A percentile compares a stretch with the other conserved stretches of the same genome.
Evolutionary conservation across 192 early-diverging fungal genomes (phyloP).

Genomic region (Coemansia umbellata): DNA sequence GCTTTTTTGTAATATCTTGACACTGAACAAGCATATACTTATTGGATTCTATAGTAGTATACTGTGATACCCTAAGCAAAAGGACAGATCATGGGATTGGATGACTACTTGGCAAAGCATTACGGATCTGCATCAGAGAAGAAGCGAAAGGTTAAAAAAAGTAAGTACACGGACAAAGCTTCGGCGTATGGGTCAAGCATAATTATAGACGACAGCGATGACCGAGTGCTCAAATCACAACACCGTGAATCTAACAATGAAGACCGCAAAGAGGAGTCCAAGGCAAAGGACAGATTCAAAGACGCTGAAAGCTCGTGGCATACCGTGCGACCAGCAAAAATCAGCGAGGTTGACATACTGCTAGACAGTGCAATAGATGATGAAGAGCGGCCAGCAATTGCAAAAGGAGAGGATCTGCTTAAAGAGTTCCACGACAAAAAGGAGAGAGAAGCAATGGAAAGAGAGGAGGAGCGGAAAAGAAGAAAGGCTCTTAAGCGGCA

Average conservation of each 20-base stretch:
- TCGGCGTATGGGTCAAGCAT: slow-evolving; percentile 10
- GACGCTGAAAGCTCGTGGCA: slow-evolving; percentile 17
- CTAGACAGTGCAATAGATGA: slow-evolving; percentile 3
- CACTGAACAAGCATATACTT: too few relatives aligned
- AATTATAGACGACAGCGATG: slow-evolving; percentile 27
- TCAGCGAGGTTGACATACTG: slow-evolving; percentile 4
- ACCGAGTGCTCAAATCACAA: too few relatives aligned
- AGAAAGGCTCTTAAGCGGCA: slow-evolving; percentile 1
- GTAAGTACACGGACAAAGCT: background rate
- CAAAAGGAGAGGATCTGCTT: slow-evolving; percentile 33
- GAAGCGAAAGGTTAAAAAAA: slow-evolving; percentile 11
- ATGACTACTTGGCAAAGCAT: slow-evolving; percentile 47
- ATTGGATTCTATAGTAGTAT: too few relatives aligned
- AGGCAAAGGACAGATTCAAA: slow-evolving; percentile 7
- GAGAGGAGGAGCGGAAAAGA: slow-evolving; percentile 7
- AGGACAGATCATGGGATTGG: slow-evolving; percentile 12
- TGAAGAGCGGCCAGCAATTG: slow-evolving; percentile 35
- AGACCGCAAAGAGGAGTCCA: background rate
- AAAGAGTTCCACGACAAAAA: slow-evolving; percentile 22
- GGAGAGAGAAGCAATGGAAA: background rate
- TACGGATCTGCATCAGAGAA: slow-evolving; percentile 24
- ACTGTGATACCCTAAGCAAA: too few relatives aligned
- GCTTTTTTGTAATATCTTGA: too few relatives aligned
- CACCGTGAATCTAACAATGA: background rate
- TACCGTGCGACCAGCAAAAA: background rate